Evolutionary conservation across 2,329 filamentous ascomycete species (phyloP).

Genomic region (Nothophoma quercina): DNA sequence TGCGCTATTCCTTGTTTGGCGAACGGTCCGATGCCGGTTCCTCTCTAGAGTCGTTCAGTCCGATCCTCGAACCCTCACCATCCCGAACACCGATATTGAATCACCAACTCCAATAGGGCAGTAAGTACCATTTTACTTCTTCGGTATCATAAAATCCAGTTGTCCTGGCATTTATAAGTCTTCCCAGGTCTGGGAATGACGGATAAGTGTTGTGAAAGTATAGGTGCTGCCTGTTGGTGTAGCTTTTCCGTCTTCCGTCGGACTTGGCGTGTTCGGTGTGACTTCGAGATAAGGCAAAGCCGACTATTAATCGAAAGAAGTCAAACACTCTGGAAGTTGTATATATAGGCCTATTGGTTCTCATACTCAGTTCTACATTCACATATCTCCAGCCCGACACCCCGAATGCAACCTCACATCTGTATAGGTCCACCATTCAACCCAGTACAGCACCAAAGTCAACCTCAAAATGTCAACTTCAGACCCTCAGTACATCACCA

Average conservation of each 20-base stretch:
- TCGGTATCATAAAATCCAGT: too few species aligned
- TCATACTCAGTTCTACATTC: neutral
- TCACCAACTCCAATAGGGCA: constrained; percentile 6
- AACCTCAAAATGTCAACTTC: constrained; percentile 21
- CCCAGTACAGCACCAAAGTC: neutral
- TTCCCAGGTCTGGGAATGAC: too few species aligned
- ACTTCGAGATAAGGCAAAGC: constrained; percentile 2
- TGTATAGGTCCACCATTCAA: neutral
- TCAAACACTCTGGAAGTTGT: neutral
- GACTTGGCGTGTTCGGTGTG: constrained; percentile 6
- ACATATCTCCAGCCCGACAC: neutral
- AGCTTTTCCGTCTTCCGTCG: constrained; percentile 15
- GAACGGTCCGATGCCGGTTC: constrained; percentile 14
- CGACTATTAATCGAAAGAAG: neutral
- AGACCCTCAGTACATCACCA: constrained; percentile 28
- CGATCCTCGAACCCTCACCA: neutral
- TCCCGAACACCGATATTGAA: constrained; percentile 6
- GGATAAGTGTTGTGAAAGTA: too few species aligned
- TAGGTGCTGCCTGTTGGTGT: neutral
- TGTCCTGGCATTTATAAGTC: too few species aligned
- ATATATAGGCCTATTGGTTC: neutral
- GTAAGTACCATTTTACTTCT: neutral
- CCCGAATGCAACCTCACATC: neutral
- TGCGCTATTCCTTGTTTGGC: neutral
- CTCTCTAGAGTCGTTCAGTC: neutral